Percentiles rank a stretch among this genome's conserved stretches.
These are phyloP conservation scores for Selaginella moellendorffii DNA, from an alignment of 75 land plant species.

Conservation along the genomic window DNA sequence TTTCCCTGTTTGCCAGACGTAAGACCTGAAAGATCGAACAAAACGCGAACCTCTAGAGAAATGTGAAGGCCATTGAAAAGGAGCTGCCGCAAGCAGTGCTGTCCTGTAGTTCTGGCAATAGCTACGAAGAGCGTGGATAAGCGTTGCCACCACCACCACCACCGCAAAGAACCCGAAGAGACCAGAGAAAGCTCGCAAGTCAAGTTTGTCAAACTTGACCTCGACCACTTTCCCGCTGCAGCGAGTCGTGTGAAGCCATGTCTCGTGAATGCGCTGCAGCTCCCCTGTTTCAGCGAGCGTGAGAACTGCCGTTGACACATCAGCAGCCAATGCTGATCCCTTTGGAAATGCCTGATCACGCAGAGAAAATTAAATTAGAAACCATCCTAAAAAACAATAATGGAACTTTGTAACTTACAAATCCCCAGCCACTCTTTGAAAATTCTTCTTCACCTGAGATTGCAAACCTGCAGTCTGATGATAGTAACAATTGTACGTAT, in stretches of 20 bases:
- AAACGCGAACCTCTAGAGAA: neutral
- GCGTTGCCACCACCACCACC: neutral
- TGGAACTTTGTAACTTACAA: slow-evolving; percentile 78
- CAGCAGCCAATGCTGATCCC: neutral
- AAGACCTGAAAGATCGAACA: neutral
- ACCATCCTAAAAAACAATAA: too few relatives aligned
- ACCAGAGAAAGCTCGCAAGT: neutral
- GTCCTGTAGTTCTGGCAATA: neutral
- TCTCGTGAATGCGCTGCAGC: neutral
- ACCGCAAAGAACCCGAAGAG: neutral
- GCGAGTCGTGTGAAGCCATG: neutral
- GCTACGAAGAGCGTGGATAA: neutral
- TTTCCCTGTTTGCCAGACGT: neutral
- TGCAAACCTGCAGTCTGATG: slow-evolving; percentile 37
- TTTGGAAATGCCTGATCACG: neutral
- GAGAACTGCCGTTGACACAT: neutral
- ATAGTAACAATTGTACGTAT: slow-evolving; percentile 42
- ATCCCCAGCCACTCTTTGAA: slow-evolving; percentile 75
- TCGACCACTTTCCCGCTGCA: neutral
- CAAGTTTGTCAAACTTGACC: neutral
- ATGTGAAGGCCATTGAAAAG: neutral
- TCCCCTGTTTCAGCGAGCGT: neutral
- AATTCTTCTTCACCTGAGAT: slow-evolving; percentile 47
- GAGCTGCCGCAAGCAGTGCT: neutral
- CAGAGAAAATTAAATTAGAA: neutral